These are phyloP conservation scores for Colletotrichum eleusines DNA, from an alignment of 2,329 filamentous ascomycete species.

Conservation along the genomic window DNA sequence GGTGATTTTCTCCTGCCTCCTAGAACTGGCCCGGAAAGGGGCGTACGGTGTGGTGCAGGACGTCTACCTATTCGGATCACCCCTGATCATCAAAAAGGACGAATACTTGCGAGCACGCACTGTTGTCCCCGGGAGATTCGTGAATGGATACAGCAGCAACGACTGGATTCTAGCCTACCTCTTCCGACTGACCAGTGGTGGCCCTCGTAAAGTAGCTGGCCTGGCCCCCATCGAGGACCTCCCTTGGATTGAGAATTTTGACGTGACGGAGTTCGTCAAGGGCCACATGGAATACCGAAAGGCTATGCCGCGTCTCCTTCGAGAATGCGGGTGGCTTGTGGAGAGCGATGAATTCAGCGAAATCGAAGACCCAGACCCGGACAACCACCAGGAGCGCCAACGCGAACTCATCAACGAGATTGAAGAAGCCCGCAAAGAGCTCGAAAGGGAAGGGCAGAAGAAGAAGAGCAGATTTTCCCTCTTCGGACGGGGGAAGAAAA, in stretches of 20 bases:
- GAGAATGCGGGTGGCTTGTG: conserved; percentile 90
- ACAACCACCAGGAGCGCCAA: conserved; percentile 89
- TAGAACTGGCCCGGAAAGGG: conserved; percentile 85
- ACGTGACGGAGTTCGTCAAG: conserved; percentile 86
- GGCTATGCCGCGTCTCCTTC: conserved; percentile 88
- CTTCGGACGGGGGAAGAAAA: conserved; percentile 85
- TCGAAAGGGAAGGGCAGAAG: conserved; percentile 80
- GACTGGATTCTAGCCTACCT: conserved; percentile 98
- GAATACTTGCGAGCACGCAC: conserved; percentile 85
- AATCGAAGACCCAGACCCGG: conserved; percentile 97
- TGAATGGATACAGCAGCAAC: conserved; percentile 93
- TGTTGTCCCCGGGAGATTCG: conserved; percentile 91
- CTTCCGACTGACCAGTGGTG: conserved; percentile 93
- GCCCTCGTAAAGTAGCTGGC: conserved; percentile 89
- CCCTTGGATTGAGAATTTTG: conserved; percentile 88
- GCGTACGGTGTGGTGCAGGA: conserved; percentile 92
- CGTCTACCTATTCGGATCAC: conserved; percentile 93
- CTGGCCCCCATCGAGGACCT: conserved; percentile 80
- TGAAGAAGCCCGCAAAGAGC: conserved; percentile 88
- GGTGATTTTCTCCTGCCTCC: conserved; percentile 91
- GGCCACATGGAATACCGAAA: conserved; percentile 98
- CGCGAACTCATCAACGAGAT: conserved; percentile 96
- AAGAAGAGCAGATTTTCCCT: conserved; percentile 73
- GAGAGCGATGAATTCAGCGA: conserved; percentile 95
- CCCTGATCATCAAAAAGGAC: conserved; percentile 90